Evolutionary conservation across 208 protist species (phyloP).

Genomic region (Trypanosoma avium): DNA sequence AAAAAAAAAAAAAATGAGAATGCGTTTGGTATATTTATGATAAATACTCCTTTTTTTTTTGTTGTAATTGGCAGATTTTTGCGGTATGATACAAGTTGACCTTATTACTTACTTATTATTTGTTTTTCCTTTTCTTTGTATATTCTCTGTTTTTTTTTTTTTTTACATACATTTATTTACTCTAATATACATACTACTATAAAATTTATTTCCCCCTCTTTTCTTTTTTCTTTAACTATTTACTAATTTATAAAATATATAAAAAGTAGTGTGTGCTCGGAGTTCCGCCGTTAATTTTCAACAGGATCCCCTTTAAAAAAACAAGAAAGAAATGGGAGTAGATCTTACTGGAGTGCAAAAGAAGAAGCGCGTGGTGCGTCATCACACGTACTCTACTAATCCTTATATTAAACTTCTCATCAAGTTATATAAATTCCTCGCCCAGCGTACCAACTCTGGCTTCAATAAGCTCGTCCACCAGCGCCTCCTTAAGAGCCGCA

Average conservation of each 20-base stretch:
- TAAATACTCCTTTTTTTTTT: too few relatives aligned
- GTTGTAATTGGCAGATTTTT: too few relatives aligned
- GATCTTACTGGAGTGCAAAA: slow-evolving; percentile 90
- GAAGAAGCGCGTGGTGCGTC: slow-evolving; percentile 91
- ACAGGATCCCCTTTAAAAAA: neutral
- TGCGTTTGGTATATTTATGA: too few relatives aligned
- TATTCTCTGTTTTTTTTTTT: slow-evolving; percentile 7
- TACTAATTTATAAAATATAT: neutral
- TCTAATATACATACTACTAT: neutral
- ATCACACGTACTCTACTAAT: slow-evolving; percentile 95
- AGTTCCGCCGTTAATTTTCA: slow-evolving; percentile 11
- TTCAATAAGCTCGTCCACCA: slow-evolving; percentile 99
- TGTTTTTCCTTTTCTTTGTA: slow-evolving; percentile 31
- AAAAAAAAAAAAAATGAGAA: slow-evolving; percentile 12
- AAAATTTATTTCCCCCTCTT: neutral
- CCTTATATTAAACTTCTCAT: slow-evolving; percentile 98
- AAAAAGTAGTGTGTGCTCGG: slow-evolving; percentile 11
- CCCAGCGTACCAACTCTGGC: slow-evolving; percentile 96
- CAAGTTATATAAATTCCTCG: slow-evolving; percentile 99
- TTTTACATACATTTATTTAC: neutral
- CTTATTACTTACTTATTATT: slow-evolving; percentile 23
- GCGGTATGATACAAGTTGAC: too few relatives aligned
- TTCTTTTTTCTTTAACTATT: neutral
- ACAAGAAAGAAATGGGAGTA: slow-evolving; percentile 65
- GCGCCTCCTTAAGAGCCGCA: slow-evolving; percentile 95